Percentiles rank a stretch among this genome's conserved stretches.
Evolutionary conservation across 345 rosid species (phyloP).

Genomic region (Cochlearia excelsa): DNA sequence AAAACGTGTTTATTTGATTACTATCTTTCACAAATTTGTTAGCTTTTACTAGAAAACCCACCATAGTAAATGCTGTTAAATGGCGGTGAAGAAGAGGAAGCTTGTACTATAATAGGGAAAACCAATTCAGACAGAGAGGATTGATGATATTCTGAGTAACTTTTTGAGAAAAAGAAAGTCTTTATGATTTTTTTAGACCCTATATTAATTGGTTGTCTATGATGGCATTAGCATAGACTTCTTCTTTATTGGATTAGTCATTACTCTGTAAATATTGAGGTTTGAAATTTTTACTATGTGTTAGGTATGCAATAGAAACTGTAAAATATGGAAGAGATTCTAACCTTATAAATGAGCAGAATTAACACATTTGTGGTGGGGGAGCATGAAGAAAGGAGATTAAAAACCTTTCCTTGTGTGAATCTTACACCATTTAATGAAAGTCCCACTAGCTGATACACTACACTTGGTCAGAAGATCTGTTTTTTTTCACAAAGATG

Average conservation of each 20-base stretch:
- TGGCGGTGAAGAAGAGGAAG: conserved; percentile 36
- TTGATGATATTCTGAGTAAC: conserved; percentile 21
- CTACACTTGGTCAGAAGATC: conserved; percentile 25
- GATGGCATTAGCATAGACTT: background rate
- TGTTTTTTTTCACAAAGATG: conserved; percentile 21
- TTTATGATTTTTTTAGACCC: conserved; percentile 7
- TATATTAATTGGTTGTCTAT: background rate
- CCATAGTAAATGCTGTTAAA: conserved; percentile 40
- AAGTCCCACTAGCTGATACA: conserved; percentile 33
- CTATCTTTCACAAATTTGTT: conserved; percentile 20
- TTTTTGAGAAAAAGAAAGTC: conserved; percentile 1
- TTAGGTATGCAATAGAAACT: background rate
- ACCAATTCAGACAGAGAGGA: conserved; percentile 27
- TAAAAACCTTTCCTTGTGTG: conserved; percentile 33
- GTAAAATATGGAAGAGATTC: conserved; percentile 2
- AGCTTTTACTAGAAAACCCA: conserved; percentile 28
- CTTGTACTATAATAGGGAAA: conserved; percentile 33
- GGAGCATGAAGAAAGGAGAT: conserved; percentile 32
- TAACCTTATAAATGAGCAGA: conserved; percentile 18
- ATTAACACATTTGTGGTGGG: conserved; percentile 25
- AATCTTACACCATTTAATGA: conserved; percentile 34
- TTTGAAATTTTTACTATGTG: no score
- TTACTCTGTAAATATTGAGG: background rate
- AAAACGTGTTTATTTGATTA: no score
- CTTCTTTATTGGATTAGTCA: background rate